Percentiles rank a stretch among this genome's conserved stretches.
phyloP scores from a whole-genome alignment of 805 yeast species.

The Monosporozyma aerobia region DNA sequence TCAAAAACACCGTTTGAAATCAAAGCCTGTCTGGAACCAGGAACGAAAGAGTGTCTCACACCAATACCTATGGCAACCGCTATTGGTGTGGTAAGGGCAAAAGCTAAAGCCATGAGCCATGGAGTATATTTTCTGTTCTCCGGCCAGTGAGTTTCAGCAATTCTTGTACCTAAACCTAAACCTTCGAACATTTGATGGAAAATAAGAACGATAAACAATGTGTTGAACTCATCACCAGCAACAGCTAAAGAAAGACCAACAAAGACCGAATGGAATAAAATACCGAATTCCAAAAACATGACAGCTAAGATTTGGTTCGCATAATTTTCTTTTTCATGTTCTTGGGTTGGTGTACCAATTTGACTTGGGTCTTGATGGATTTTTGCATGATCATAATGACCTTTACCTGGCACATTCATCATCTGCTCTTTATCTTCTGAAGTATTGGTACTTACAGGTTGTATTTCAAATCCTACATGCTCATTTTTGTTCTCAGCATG shows the following conservation, averaged over 20 bases:
- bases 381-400: conserved; percentile 8
- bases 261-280: conserved; percentile 66
- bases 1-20: conserved; percentile 59
- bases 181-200: conserved; percentile 80
- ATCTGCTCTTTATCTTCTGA: not conserved
- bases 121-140: conserved; percentile 30
- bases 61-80: conserved; percentile 71
- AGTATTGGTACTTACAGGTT: not conserved
- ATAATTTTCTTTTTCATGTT: conserved; percentile 36
- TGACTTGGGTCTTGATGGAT: conserved; percentile 12
- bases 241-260: conserved; percentile 62
- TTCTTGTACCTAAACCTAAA: conserved; percentile 65
- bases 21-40: conserved; percentile 44
- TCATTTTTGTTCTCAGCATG: not conserved
- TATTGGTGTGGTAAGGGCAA: conserved; percentile 56
- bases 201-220: conserved; percentile 54
- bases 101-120: conserved; percentile 41
- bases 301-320: conserved; percentile 48
- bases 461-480: not conserved
- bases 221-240: conserved; percentile 52
- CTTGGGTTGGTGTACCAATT: conserved; percentile 9
- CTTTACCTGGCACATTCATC: conserved; percentile 8
- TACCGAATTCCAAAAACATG: conserved; percentile 60
- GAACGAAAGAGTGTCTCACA: conserved; percentile 48
- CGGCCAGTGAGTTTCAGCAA: conserved; percentile 53